phyloP scores from a whole-genome alignment of 179 eudicot genomes.

The Actinidia arguta region DNA sequence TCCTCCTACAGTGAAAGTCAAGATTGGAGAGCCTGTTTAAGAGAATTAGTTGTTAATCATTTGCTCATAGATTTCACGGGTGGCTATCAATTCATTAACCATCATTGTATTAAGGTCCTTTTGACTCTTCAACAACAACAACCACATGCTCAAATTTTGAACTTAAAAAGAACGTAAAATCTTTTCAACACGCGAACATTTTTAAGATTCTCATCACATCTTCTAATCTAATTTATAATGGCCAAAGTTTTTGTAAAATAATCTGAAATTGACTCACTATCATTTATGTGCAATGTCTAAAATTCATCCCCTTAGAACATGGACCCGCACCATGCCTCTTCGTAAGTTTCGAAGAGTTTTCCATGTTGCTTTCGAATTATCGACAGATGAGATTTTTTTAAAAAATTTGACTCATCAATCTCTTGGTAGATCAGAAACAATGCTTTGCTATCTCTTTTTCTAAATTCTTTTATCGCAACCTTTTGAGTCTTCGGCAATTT shows the following conservation, averaged over 20 bases:
- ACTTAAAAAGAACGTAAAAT: too few species aligned
- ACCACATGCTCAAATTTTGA: background rate
- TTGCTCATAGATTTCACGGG: background rate
- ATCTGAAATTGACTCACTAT: background rate
- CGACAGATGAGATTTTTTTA: background rate
- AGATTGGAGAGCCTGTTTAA: too few species aligned
- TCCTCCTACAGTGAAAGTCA: too few species aligned
- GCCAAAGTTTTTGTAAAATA: background rate
- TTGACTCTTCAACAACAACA: background rate
- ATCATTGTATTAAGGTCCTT: background rate
- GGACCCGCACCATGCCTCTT: slow-evolving; percentile 11
- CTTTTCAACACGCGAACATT: background rate
- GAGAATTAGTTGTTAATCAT: too few species aligned
- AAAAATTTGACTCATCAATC: slow-evolving; percentile 1
- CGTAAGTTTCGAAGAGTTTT: background rate
- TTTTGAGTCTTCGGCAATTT: background rate
- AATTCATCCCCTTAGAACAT: slow-evolving; percentile 6
- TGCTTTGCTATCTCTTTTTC: background rate
- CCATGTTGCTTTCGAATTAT: slow-evolving; percentile 2
- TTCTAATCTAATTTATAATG: background rate
- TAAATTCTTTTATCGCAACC: background rate
- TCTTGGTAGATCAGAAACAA: background rate
- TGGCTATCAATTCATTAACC: background rate
- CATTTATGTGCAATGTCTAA: background rate
- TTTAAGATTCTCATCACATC: background rate